These are phyloP conservation scores for Entamoeba dispar DNA, from an alignment of 208 protist genomes.

Conservation along the genomic window DNA sequence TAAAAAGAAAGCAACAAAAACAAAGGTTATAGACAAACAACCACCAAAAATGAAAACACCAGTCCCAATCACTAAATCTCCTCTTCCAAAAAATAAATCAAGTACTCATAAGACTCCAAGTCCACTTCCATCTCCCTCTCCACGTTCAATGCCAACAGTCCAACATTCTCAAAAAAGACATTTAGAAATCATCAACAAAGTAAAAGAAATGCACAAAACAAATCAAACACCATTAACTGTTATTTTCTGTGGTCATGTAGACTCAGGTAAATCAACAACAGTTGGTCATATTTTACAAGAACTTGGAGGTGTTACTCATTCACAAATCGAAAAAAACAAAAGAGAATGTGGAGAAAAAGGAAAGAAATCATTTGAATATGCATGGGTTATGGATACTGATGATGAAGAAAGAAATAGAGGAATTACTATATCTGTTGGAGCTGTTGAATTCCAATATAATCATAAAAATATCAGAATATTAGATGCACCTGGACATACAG, in stretches of 20 bases:
- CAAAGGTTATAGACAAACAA: background rate
- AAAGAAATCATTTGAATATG: conserved; percentile 15
- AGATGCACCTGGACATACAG: conserved; percentile 94
- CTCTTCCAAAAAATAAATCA: background rate
- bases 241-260: background rate
- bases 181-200: background rate
- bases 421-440: conserved; percentile 13
- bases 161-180: background rate
- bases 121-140: background rate
- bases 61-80: background rate
- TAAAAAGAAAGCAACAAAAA: background rate
- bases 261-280: background rate
- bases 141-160: background rate
- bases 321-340: background rate
- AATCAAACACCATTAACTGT: background rate
- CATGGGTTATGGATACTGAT: conserved; percentile 22
- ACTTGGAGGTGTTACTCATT: background rate
- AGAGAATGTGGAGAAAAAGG: conserved; percentile 11
- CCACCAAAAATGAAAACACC: background rate
- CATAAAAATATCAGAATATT: conserved; percentile 34
- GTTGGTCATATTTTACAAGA: background rate
- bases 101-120: background rate
- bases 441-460: background rate
- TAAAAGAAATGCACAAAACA: background rate
- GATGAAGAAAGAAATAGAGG: conserved; percentile 11